These are phyloP conservation scores for Otatea glauca DNA, from an alignment of 176 grass and related monocot species.

Conservation along the genomic window DNA sequence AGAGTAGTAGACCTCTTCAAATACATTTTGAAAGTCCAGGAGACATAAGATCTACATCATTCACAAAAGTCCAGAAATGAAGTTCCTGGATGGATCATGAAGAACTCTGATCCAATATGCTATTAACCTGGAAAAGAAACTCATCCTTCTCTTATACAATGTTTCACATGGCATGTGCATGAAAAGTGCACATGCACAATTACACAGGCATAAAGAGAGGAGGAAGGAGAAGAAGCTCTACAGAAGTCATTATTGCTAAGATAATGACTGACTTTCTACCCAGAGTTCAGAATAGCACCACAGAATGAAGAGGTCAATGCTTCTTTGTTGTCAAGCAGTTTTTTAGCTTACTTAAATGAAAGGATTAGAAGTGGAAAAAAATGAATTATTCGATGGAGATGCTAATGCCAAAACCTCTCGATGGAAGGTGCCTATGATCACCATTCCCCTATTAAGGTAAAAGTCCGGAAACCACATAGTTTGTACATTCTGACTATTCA, in stretches of 20 bases:
- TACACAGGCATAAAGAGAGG: neutral
- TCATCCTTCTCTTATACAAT: constrained; percentile 40
- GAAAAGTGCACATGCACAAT: neutral
- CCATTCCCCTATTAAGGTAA: constrained; percentile 20
- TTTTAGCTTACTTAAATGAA: constrained; percentile 22
- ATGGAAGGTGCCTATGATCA: constrained; percentile 1
- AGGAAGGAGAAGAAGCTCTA: neutral
- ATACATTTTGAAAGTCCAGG: constrained; percentile 40
- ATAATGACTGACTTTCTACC: neutral
- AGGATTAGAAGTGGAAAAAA: constrained; percentile 13
- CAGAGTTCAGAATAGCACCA: constrained; percentile 5
- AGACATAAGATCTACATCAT: constrained; percentile 38
- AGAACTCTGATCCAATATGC: constrained; percentile 30
- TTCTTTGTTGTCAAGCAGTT: neutral
- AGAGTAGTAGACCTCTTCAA: constrained; percentile 33
- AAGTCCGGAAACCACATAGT: neutral
- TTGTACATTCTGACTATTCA: neutral
- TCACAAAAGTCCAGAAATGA: constrained; percentile 41
- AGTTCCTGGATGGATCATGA: constrained; percentile 48
- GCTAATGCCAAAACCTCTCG: constrained; percentile 28
- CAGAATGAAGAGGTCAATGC: constrained; percentile 2
- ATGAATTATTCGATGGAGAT: neutral
- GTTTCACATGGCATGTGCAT: constrained; percentile 32
- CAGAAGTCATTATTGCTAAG: neutral
- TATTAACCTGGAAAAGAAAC: constrained; percentile 39